Evolutionary conservation across 2,329 filamentous ascomycete genomes (phyloP), one percentile per base, ranked within the genome.

Genomic region (Arachnomyces sp.): DNA sequence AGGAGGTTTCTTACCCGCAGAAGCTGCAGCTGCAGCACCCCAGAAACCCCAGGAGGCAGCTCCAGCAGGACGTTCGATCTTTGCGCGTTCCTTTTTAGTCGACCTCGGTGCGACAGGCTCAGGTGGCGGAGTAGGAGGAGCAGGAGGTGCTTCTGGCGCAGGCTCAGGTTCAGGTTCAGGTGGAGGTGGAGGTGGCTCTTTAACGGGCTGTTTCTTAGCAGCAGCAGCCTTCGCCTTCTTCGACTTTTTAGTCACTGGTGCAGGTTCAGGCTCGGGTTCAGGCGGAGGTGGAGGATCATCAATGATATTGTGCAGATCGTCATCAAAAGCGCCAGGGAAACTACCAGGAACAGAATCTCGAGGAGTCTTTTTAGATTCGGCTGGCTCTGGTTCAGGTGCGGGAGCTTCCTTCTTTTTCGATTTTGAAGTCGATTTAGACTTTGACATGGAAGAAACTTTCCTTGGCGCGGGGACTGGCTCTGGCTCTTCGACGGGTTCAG

Each of bases 11-110:
- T 25, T 25, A 9, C 5, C 21, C 5, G 21, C 21, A 9, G 21
- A 5, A 25, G 21, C 21, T 5, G 21, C 21, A 25, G 21, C 21
- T 3, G 74, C 68, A 12, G 78, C 73, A 13, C 75, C 77, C 84
- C 84, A 90, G 59, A 80, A 78, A 28, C 80, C 82, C 86, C 87
- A 92, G 21, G 83, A 79, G 9, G 76, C 71, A n/a, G 63, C 64
- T 28, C 72, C 73, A 43, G 76, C 73, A 29, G 84, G 81, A 43
- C 86, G 84, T 51, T 79, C 84, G 47, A 88, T 77, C 55, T 82
- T 86, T 18, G 83, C 68, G 11, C 87, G 82, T 47, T 93, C 85
- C 58, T 84, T 93, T 63, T 79, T 86, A 3, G 72, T 72, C 3
- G 70, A 59, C 38, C 74, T 77, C 44, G 71, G 78, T 9, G 72